Conservation (phyloP, 202 grass and related monocot genomes). For the Hordeum pubiflorum region DNA sequence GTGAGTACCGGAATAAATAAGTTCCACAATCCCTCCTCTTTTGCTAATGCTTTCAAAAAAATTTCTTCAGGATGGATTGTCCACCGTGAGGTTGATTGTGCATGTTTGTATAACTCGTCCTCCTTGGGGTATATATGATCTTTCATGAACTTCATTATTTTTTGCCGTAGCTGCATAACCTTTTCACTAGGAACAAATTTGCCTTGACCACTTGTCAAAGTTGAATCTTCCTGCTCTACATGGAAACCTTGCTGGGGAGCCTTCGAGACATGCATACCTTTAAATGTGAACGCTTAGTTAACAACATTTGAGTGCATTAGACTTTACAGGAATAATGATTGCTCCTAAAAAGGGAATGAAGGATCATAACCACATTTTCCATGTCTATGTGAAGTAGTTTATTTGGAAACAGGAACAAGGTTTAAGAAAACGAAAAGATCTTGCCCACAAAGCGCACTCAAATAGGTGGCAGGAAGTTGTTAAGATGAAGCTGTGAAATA, state of each 20-base stretch:
- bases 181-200: constrained; percentile 66
- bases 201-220: constrained; percentile 40
- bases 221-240: constrained; percentile 15
- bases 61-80: constrained; percentile 85
- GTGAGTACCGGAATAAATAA: constrained; percentile 78
- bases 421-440: not conserved
- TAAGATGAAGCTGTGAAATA: not conserved
- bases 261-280: constrained; percentile 34
- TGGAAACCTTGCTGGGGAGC: constrained; percentile 22
- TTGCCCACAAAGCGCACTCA: not conserved
- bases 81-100: constrained; percentile 76
- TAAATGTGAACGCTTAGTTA: constrained; percentile 9
- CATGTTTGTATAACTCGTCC: constrained; percentile 65
- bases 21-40: constrained; percentile 84
- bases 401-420: not conserved
- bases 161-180: constrained; percentile 57
- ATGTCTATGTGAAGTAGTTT: not conserved
- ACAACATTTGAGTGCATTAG: not conserved
- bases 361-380: not conserved
- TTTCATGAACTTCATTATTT: constrained; percentile 77
- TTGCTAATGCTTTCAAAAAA: constrained; percentile 79
- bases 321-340: not conserved
- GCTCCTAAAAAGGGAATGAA: not conserved
- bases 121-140: constrained; percentile 81
- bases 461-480: not conserved